Percentiles rank a stretch among this genome's conserved stretches.
phyloP scores from a whole-genome alignment of 2,329 filamentous ascomycete genomes.

The Pyricularia sp. region DNA sequence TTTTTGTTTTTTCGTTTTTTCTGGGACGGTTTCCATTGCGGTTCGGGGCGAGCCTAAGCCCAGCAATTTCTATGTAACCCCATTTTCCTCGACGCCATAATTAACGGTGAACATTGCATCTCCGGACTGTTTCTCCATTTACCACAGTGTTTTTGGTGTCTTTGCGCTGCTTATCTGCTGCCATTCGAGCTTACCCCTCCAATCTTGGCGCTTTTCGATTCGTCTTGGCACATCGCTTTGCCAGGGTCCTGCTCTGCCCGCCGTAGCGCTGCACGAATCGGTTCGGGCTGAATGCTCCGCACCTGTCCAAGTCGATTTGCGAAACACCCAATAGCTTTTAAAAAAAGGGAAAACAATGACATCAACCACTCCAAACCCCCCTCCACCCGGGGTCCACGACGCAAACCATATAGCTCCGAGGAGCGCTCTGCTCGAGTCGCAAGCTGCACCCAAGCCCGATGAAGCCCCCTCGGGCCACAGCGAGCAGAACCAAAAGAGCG shows the following conservation, averaged over 20 bases:
- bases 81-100: background rate
- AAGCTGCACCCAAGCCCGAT: background rate
- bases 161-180: background rate
- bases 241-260: background rate
- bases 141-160: background rate
- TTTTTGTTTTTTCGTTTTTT: too few species aligned
- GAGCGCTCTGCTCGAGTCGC: background rate
- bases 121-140: background rate
- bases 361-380: background rate
- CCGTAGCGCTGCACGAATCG: background rate
- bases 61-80: background rate
- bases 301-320: background rate
- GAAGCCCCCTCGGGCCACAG: background rate
- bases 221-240: background rate
- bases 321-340: background rate
- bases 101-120: background rate
- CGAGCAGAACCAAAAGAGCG: background rate
- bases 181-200: background rate
- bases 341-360: background rate
- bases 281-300: background rate
- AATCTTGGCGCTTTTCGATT: background rate
- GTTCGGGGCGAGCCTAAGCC: background rate
- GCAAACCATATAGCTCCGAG: background rate
- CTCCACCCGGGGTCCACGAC: background rate
- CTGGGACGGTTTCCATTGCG: background rate